phyloP scores from a whole-genome alignment of 2,329 filamentous ascomycete genomes.

The Arthrobotrys entomopaga region DNA sequence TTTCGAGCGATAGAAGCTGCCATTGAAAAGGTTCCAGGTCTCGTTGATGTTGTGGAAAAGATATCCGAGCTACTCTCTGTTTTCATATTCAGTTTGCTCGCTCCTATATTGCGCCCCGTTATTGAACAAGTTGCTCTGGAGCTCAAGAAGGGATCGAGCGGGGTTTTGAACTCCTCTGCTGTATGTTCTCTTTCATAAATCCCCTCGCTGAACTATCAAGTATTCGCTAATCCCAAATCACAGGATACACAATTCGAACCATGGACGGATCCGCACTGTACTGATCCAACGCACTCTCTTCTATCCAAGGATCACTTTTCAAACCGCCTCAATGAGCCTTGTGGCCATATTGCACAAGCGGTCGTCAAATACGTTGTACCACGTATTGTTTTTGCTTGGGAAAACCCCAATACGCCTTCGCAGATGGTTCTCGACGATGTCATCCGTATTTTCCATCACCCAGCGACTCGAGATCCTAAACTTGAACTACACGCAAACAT shows the following conservation, averaged over 20 bases:
- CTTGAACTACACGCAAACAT: slow-evolving; percentile 74
- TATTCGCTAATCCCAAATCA: background rate
- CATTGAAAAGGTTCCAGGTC: slow-evolving; percentile 89
- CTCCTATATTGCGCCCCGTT: slow-evolving; percentile 90
- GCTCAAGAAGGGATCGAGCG: slow-evolving; percentile 84
- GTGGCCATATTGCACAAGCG: slow-evolving; percentile 67
- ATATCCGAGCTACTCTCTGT: slow-evolving; percentile 92
- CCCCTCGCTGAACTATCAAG: background rate
- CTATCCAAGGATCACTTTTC: slow-evolving; percentile 71
- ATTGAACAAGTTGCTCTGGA: slow-evolving; percentile 86
- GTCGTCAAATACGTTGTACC: slow-evolving; percentile 75
- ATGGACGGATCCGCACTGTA: slow-evolving; percentile 79
- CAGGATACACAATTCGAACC: slow-evolving; percentile 73
- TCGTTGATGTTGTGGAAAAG: slow-evolving; percentile 82
- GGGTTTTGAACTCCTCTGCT: slow-evolving; percentile 68
- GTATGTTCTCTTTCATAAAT: slow-evolving; percentile 20
- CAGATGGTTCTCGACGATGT: slow-evolving; percentile 73
- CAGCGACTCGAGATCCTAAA: slow-evolving; percentile 71
- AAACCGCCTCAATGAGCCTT: slow-evolving; percentile 69
- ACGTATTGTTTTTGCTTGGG: slow-evolving; percentile 75
- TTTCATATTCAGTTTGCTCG: slow-evolving; percentile 88
- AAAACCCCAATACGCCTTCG: slow-evolving; percentile 71
- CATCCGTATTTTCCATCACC: slow-evolving; percentile 74
- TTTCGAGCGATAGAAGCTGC: slow-evolving; percentile 85
- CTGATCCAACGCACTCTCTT: slow-evolving; percentile 72